phyloP scores from a whole-genome alignment of 2,329 filamentous ascomycete genomes.

The Xylariales sp. region DNA sequence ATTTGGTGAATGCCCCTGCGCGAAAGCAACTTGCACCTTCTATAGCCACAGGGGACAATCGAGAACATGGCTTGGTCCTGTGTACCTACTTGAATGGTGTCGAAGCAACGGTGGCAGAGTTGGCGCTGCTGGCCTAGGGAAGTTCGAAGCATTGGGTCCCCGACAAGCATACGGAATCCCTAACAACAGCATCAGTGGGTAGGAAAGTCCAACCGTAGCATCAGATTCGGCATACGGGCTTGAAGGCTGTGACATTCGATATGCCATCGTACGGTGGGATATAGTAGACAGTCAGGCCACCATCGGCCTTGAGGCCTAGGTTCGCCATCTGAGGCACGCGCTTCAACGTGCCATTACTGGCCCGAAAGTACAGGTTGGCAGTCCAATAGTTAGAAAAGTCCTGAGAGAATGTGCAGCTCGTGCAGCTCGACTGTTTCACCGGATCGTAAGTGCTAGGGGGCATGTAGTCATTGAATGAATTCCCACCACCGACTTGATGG shows the following conservation, averaged over 20 bases:
- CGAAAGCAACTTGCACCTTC: no score
- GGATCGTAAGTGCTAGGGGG: conserved; percentile 19
- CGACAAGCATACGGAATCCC: conserved; percentile 44
- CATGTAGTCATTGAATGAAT: conserved; percentile 26
- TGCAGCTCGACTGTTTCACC: conserved; percentile 19
- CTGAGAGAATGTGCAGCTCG: conserved; percentile 22
- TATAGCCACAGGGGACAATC: no score
- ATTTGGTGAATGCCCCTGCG: no score
- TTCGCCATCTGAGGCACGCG: conserved; percentile 23
- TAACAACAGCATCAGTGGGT: conserved; percentile 10
- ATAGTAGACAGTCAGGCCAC: conserved; percentile 28
- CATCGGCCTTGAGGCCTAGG: conserved; percentile 21
- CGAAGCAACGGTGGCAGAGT: conserved; percentile 34
- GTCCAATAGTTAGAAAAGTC: conserved; percentile 27
- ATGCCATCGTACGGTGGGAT: conserved; percentile 22
- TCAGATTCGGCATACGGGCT: conserved; percentile 22
- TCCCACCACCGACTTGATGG: conserved; percentile 26
- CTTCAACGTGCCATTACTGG: conserved; percentile 24
- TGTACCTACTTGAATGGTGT: no score
- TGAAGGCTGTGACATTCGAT: conserved; percentile 37
- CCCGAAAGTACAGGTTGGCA: conserved; percentile 21
- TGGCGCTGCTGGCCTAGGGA: conserved; percentile 19
- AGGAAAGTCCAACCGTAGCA: conserved; percentile 6
- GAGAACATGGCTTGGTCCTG: no score
- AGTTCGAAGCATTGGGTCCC: conserved; percentile 27